phyloP scores from a whole-genome alignment of 257 asterid species.

The Jasminum sambac region DNA sequence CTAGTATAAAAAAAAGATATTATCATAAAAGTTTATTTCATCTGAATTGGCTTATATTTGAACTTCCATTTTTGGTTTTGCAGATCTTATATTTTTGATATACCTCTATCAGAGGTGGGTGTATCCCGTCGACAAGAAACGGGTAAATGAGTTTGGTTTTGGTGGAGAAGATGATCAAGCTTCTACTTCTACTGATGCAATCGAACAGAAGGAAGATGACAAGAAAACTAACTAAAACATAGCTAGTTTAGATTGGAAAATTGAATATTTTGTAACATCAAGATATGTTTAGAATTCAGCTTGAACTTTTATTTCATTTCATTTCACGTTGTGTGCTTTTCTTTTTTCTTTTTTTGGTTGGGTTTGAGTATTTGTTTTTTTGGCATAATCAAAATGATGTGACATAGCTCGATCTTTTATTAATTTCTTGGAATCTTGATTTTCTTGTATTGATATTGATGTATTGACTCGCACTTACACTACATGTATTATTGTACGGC shows the following conservation, averaged over 20 bases:
- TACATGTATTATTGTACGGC: too few species aligned
- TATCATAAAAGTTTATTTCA: not conserved
- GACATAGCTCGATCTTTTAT: not conserved
- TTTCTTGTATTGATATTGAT: too few species aligned
- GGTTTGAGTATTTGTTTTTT: not conserved
- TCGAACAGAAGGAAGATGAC: conserved; percentile 56
- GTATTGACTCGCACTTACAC: too few species aligned
- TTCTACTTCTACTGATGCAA: conserved; percentile 30
- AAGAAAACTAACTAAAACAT: conserved; percentile 81
- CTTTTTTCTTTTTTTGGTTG: not conserved
- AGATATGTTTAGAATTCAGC: not conserved
- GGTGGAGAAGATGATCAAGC: conserved; percentile 80
- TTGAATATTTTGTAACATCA: not conserved
- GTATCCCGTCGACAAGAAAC: conserved; percentile 90
- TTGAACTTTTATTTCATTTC: too few species aligned
- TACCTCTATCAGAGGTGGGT: conserved; percentile 83
- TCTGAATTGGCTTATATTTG: not conserved
- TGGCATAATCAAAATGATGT: not conserved
- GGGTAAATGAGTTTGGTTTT: conserved; percentile 93
- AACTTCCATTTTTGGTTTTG: conserved; percentile 14
- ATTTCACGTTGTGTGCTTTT: not conserved
- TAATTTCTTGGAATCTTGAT: not conserved
- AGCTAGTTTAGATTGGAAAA: not conserved
- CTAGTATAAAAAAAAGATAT: not conserved
- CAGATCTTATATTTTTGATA: conserved; percentile 93